phyloP scores from a whole-genome alignment of 2,329 filamentous ascomycete genomes.

The Ophiostoma montium region DNA sequence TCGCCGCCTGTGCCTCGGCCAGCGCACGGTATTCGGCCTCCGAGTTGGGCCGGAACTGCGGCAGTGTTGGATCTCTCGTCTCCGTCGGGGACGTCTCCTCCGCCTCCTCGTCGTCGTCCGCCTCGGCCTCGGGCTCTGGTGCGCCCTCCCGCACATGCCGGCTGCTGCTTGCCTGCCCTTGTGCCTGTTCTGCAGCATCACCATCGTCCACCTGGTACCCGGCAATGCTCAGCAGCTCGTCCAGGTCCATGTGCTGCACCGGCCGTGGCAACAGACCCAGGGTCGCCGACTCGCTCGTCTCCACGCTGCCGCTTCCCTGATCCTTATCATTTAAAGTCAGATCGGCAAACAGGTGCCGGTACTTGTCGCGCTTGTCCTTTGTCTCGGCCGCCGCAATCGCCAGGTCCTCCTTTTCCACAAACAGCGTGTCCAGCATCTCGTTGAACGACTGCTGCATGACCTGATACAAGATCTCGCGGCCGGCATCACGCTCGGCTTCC shows the following conservation, averaged over 20 bases:
- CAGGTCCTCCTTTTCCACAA: conserved; percentile 65
- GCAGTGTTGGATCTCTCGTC: conserved; percentile 49
- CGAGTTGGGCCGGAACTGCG: conserved; percentile 52
- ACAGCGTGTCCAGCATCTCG: conserved; percentile 76
- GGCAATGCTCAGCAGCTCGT: conserved; percentile 28
- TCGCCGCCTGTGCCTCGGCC: not conserved
- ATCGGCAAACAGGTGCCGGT: conserved; percentile 34
- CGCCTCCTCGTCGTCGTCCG: not conserved
- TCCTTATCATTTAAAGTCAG: not conserved
- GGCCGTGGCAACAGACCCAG: not conserved
- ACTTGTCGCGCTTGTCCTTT: conserved; percentile 44
- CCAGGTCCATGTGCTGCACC: conserved; percentile 19
- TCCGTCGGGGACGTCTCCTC: no score
- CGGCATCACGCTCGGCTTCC: conserved; percentile 66
- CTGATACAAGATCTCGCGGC: conserved; percentile 81
- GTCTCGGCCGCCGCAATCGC: conserved; percentile 55
- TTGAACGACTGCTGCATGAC: conserved; percentile 88
- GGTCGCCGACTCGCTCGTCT: no score
- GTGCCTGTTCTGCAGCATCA: not conserved
- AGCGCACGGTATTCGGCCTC: conserved; percentile 7
- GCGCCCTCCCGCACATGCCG: not conserved
- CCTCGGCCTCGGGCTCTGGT: not conserved
- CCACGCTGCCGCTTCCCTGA: not conserved
- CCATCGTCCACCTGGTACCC: conserved; percentile 29
- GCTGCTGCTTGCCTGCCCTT: not conserved